phyloP scores from a whole-genome alignment of 2,329 filamentous ascomycete genomes.

The Cytospora paraplurivora region DNA sequence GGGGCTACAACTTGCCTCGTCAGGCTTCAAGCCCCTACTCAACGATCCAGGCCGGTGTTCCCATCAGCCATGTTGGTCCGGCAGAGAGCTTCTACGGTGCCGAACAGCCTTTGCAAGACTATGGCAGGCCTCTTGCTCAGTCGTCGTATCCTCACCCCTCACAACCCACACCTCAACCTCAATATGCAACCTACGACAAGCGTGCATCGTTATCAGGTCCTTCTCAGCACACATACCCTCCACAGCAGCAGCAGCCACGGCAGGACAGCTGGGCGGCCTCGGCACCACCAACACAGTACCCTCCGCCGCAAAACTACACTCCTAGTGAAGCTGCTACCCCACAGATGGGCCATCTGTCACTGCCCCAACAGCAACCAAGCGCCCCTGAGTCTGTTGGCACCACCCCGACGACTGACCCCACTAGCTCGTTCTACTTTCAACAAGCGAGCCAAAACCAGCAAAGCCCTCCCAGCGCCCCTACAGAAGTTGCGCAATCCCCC shows the following conservation, averaged over 20 bases:
- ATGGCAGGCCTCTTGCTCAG: conserved; percentile 50
- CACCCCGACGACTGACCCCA: conserved; percentile 51
- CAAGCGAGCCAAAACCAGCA: conserved; percentile 41
- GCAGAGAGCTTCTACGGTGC: conserved; percentile 84
- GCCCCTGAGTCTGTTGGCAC: conserved; percentile 38
- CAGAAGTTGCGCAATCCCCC: conserved; percentile 50
- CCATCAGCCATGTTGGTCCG: conserved; percentile 48
- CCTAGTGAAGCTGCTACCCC: conserved; percentile 38
- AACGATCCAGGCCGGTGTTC: conserved; percentile 59
- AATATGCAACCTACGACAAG: conserved; percentile 48
- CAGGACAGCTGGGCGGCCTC: conserved; percentile 55
- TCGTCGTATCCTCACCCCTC: conserved; percentile 56
- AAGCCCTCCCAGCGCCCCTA: conserved; percentile 42
- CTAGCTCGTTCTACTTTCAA: conserved; percentile 61
- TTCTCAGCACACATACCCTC: conserved; percentile 47
- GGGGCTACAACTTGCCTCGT: conserved; percentile 61
- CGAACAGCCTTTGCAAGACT: conserved; percentile 51
- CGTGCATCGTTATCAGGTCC: conserved; percentile 45
- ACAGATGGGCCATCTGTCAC: conserved; percentile 37
- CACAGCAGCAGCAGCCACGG: conserved; percentile 45
- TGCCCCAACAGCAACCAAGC: conserved; percentile 38
- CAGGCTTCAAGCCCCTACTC: conserved; percentile 69
- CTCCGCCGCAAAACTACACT: conserved; percentile 38
- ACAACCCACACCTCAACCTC: conserved; percentile 47
- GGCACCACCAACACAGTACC: conserved; percentile 43